Conservation (phyloP, 2,329 filamentous ascomycete genomes). For the Remersonia thermophila region DNA sequence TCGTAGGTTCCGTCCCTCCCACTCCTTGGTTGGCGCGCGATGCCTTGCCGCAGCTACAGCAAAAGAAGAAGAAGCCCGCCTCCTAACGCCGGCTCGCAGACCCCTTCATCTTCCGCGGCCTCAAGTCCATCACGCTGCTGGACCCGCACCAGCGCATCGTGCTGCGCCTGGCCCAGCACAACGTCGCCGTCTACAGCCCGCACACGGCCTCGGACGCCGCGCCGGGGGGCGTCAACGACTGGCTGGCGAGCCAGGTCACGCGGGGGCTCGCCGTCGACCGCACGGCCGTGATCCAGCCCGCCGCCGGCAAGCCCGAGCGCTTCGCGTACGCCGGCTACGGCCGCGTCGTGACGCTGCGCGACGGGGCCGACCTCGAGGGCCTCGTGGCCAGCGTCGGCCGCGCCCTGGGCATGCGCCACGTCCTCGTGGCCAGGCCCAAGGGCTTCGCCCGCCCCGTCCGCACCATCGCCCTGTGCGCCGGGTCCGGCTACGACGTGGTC, state of each 20-base stretch:
- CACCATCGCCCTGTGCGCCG: slow-evolving; percentile 80
- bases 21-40: too few relatives aligned
- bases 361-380: slow-evolving; percentile 27
- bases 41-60: too few relatives aligned
- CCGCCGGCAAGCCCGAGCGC: slow-evolving; percentile 27
- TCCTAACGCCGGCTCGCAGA: slow-evolving; percentile 37
- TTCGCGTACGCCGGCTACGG: slow-evolving; percentile 42
- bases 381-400: slow-evolving; percentile 46
- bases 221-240: slow-evolving; percentile 76
- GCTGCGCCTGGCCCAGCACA: slow-evolving; percentile 67
- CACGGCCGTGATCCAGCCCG: slow-evolving; percentile 33
- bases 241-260: slow-evolving; percentile 75
- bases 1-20: slow-evolving; percentile 55
- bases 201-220: slow-evolving; percentile 92
- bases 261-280: slow-evolving; percentile 23
- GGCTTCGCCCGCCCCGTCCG: slow-evolving; percentile 16
- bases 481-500: slow-evolving; percentile 70
- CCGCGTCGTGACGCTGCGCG: slow-evolving; percentile 31
- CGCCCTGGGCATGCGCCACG: slow-evolving; percentile 49
- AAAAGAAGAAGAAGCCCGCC: too few relatives aligned
- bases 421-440: slow-evolving; percentile 23
- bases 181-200: slow-evolving; percentile 83
- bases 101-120: slow-evolving; percentile 87
- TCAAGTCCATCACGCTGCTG: slow-evolving; percentile 75
- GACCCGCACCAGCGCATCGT: slow-evolving; percentile 82